A percentile compares a stretch with the other conserved stretches of the same genome.
Conservation (phyloP, 176 grass and related monocot genomes). For the Secale cereale region DNA sequence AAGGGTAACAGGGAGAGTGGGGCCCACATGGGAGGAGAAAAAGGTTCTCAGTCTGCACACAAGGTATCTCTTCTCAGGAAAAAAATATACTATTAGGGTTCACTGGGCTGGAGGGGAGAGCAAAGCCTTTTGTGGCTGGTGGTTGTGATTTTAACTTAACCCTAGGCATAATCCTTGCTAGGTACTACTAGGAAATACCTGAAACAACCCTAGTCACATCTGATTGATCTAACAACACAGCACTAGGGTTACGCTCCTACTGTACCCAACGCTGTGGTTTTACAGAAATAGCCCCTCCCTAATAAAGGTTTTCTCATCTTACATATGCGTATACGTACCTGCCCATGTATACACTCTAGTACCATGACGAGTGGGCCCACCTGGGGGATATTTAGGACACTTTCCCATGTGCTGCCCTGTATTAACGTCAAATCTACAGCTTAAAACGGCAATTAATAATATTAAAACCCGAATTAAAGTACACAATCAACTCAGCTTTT, state of each 20-base stretch:
- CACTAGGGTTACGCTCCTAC: slow-evolving; percentile 21
- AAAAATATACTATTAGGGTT: slow-evolving; percentile 23
- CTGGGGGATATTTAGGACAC: slow-evolving; percentile 36
- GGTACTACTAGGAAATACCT: slow-evolving; percentile 16
- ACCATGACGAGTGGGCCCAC: slow-evolving; percentile 21
- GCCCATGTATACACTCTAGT: slow-evolving; percentile 13
- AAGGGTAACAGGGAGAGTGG: slow-evolving; percentile 39
- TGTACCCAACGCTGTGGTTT: slow-evolving; percentile 25
- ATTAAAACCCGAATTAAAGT: slow-evolving; percentile 22
- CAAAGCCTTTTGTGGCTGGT: slow-evolving; percentile 37
- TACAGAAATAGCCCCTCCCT: slow-evolving; percentile 47
- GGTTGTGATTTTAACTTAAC: slow-evolving; percentile 54
- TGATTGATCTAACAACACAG: slow-evolving; percentile 43
- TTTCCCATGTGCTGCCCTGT: slow-evolving; percentile 35
- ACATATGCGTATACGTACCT: slow-evolving; percentile 29
- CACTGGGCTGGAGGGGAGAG: background rate
- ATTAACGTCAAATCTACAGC: slow-evolving; percentile 20
- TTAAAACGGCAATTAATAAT: slow-evolving; percentile 2
- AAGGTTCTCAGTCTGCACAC: slow-evolving; percentile 24
- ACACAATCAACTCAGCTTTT: background rate
- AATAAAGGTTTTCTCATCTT: slow-evolving; percentile 32
- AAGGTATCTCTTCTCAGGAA: slow-evolving; percentile 33
- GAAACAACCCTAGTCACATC: slow-evolving; percentile 19
- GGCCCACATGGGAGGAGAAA: slow-evolving; percentile 40
- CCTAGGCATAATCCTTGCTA: slow-evolving; percentile 16